A percentile compares a stretch with the other conserved stretches of the same genome.
These are phyloP conservation scores for Fagus crenata DNA, from an alignment of 306 rosid species.

Conservation along the genomic window DNA sequence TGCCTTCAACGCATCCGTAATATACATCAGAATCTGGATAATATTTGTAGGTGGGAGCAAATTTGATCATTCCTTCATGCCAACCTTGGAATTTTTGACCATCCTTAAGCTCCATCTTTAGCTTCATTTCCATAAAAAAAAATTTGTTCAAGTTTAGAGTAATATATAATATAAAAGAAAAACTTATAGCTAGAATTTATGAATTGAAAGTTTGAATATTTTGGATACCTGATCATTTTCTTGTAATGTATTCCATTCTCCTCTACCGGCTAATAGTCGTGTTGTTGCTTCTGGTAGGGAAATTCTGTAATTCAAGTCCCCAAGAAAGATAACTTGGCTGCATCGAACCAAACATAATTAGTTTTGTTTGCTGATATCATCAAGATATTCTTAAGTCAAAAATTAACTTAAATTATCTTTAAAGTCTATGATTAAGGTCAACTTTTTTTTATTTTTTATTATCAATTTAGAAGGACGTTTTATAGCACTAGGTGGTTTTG, in stretches of 20 bases:
- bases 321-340: constrained; percentile 78
- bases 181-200: not conserved
- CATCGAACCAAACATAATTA: constrained; percentile 28
- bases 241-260: constrained; percentile 62
- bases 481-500: constrained; percentile 25
- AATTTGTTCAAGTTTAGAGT: not conserved
- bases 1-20: constrained; percentile 49
- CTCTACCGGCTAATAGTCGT: constrained; percentile 51
- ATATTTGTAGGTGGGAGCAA: constrained; percentile 89
- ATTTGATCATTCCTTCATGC: constrained; percentile 72
- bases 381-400: not conserved
- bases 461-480: not conserved
- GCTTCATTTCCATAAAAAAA: constrained; percentile 50
- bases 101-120: constrained; percentile 54
- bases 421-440: constrained; percentile 24
- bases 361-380: constrained; percentile 9
- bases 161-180: not conserved
- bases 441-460: not conserved
- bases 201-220: not conserved
- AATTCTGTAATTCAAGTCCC: constrained; percentile 85
- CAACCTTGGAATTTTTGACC: constrained; percentile 69
- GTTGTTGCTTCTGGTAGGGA: constrained; percentile 74
- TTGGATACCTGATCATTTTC: constrained; percentile 74
- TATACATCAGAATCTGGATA: constrained; percentile 71
- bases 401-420: not conserved